Evolutionary conservation across 352 stramenopile genomes (phyloP), one percentile per base, ranked within the genome.

Genomic region (Phytopythium ostracodes): DNA sequence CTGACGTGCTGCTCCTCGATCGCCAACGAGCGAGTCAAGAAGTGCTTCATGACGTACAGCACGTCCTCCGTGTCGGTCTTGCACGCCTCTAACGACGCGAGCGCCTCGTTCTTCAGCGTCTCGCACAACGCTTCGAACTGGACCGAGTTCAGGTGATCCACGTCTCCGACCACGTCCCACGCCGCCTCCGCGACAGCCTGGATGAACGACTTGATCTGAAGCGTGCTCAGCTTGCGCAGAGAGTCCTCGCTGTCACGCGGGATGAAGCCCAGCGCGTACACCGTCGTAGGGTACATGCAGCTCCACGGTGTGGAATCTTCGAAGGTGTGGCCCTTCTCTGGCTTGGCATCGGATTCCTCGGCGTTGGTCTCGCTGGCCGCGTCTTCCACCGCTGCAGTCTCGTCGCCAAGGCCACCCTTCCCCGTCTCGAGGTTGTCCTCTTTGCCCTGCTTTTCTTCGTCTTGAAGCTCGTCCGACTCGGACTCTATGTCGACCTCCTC

Each of bases 181-280:
- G 77, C 77, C 36, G 78, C 83, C 51, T 95, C 81, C 7, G 82
- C 84, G 7, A 88, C 63, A 3, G 81, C 79, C 59, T 95, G 82
- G 49, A 92, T 91, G 31, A 93, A 86, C n/a, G 86, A 88, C 66
- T 93, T 95, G 61, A 92, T 78, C 58, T 95, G 86, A 15, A 95
- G 58, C 8, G 82, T 92, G 61, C 86, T 95, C 33, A 92, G 66
- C 56, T 88, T 90, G 56, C 86, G 83, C 54, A 83, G 71, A 24
- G 66, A 73, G 29, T 60, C 63, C 5, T 70, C 66, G 14, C 73
- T 55, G 14, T 84, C 59, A 11, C 71, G 60, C 11, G 79, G 81
- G 17, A 87, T 72, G 59, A 88, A 95, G 17, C 81, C 83, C 10
- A 95, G 67, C 1, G 77, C 53, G 61, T 93, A 91, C 31, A 91